phyloP scores from a whole-genome alignment of 169 alveolate genomes.

The Plasmodium billcollinsi region DNA sequence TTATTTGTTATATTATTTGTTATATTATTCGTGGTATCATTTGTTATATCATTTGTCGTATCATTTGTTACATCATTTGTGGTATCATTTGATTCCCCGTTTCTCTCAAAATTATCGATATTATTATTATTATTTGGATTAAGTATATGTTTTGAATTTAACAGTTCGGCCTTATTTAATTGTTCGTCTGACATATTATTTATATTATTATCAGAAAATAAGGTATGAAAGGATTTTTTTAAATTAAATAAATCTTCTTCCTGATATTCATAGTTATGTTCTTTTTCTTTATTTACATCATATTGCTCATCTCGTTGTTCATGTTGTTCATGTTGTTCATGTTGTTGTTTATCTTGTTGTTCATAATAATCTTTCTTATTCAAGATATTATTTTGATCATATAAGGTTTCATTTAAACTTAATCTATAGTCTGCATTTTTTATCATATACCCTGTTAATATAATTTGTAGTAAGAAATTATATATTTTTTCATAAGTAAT shows the following conservation, averaged over 20 bases:
- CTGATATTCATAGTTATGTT: no score
- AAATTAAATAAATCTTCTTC: conserved; percentile 23
- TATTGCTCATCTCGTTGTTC: no score
- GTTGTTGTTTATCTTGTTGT: no score
- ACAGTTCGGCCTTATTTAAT: conserved; percentile 10
- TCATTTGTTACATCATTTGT: no score
- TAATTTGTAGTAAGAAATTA: conserved; percentile 82
- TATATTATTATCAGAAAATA: conserved; percentile 29
- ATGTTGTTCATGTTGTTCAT: no score
- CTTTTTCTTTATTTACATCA: no score
- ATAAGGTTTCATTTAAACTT: conserved; percentile 80
- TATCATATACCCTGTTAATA: conserved; percentile 88
- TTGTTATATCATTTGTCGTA: no score
- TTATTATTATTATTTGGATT: neutral
- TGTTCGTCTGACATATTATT: neutral
- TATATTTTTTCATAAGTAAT: conserved; percentile 86
- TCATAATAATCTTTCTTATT: conserved; percentile 17
- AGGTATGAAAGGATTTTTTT: conserved; percentile 50
- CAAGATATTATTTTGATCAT: conserved; percentile 38
- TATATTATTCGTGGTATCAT: no score
- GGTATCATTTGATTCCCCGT: no score
- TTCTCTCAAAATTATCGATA: no score
- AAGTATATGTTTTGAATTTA: conserved; percentile 12
- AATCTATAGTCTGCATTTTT: conserved; percentile 88
- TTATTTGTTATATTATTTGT: no score